These are phyloP conservation scores for Corinectria fuckeliana DNA, from an alignment of 2,329 filamentous ascomycete species.

Conservation along the genomic window DNA sequence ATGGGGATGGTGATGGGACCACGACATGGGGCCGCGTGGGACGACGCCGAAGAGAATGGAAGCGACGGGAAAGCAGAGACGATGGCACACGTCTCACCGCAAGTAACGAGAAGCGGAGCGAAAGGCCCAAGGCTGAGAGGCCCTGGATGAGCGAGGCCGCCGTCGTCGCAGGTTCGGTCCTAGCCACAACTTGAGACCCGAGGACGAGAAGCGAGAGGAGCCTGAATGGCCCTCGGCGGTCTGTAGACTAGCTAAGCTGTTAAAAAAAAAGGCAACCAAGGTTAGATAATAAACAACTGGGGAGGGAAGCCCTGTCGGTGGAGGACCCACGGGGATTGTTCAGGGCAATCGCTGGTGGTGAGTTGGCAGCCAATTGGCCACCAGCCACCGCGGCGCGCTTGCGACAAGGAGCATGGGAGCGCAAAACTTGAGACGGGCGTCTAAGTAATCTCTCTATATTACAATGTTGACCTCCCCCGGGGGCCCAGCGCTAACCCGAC, in stretches of 20 bases:
- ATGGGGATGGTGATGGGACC: no score
- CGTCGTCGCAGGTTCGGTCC: conserved; percentile 22
- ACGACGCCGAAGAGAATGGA: neutral
- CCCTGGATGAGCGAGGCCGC: conserved; percentile 17
- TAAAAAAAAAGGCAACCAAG: no score
- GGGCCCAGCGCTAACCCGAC: conserved; percentile 26
- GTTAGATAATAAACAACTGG: no score
- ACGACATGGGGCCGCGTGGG: neutral
- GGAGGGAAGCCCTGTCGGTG: no score
- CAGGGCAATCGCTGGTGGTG: neutral
- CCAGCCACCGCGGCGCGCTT: conserved; percentile 29
- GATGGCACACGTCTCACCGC: neutral
- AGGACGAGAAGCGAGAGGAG: neutral
- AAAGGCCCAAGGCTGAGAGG: neutral
- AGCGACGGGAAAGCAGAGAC: neutral
- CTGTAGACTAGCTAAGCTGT: no score
- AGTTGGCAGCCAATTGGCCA: conserved; percentile 30
- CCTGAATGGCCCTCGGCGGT: neutral
- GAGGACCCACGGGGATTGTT: neutral
- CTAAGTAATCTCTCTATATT: conserved; percentile 5
- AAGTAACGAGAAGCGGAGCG: no score
- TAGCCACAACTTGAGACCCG: conserved; percentile 13
- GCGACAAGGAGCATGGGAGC: conserved; percentile 19
- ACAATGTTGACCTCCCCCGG: no score
- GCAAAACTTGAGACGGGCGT: conserved; percentile 34